Evolutionary conservation across 1,139 yeast genomes (phyloP), one percentile per base, ranked within the genome.

Genomic region (Lodderomyces parapsilosis): DNA sequence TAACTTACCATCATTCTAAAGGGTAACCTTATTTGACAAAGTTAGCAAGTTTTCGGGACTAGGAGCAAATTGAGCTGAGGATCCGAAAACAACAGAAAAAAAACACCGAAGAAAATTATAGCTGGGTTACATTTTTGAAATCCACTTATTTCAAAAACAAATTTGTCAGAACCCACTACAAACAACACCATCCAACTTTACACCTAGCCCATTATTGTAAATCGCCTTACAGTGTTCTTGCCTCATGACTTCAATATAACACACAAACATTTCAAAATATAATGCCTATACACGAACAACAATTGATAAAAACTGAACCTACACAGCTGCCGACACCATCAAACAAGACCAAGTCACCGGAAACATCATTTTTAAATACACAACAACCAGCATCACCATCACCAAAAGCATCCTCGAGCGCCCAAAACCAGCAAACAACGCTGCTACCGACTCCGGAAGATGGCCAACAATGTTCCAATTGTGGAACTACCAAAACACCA

Each of bases 401-500:
- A 14, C 9, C 32, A n/a, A 15, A 15, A 5, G 3, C 15, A 5
- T 28, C 32, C n/a, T 11, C 28, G 8, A 25, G 11, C 11, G 18
- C 4, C 7, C 32, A 28, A 13, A 14, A 30, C 33, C 33, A 24
- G 10, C 23, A 20, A 20, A 20, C 23, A 20, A 6, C 27, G 10
- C 10, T n/a, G 10, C 24, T 33, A 33, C 24, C 36, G 36, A 33
- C 46, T n/a, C 31, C 31, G 2, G 35, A 44, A 8, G 49, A 49
- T 35, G 78, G 77, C 23, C 83, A 78, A 53, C 71, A 74, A 44
- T 80, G 88, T 55, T 72, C 83, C 34, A 82, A 82, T 58, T 82
- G 88, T 56, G 83, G 82, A 6, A 80, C 86, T n/a, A 76, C 83
- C 13, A 73, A 78, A 48, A 82, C 88, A 0, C 88, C 88, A 2